phyloP scores from a whole-genome alignment of 2,329 filamentous ascomycete genomes.

The Macroventuria anomochaeta region DNA sequence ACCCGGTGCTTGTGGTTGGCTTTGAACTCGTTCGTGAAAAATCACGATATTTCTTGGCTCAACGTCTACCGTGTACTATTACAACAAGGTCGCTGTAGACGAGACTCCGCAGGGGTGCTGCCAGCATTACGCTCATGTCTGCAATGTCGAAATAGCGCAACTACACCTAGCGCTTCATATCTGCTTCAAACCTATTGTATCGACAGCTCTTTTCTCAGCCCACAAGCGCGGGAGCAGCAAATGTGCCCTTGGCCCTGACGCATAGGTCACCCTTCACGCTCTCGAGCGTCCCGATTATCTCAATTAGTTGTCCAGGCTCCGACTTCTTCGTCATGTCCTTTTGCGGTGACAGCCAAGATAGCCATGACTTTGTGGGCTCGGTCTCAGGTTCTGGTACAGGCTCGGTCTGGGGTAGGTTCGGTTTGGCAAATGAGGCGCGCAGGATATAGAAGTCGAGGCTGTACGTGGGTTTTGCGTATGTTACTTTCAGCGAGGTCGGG shows the following conservation, averaged over 20 bases:
- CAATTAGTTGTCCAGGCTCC: slow-evolving; percentile 44
- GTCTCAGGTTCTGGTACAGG: slow-evolving; percentile 34
- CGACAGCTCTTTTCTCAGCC: neutral
- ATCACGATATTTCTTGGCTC: too few relatives aligned
- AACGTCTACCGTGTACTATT: too few relatives aligned
- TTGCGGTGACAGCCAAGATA: slow-evolving; percentile 39
- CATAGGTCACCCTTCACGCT: slow-evolving; percentile 62
- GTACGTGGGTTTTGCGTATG: slow-evolving; percentile 67
- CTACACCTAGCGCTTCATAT: too few relatives aligned
- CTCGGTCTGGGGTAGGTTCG: slow-evolving; percentile 32
- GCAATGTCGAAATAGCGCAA: too few relatives aligned
- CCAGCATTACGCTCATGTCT: too few relatives aligned
- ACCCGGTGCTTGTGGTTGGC: too few relatives aligned
- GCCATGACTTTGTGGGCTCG: slow-evolving; percentile 37
- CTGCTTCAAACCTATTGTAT: neutral
- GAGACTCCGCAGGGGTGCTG: too few relatives aligned
- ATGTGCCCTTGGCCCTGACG: slow-evolving; percentile 60
- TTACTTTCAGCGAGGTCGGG: slow-evolving; percentile 56
- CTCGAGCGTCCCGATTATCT: slow-evolving; percentile 63
- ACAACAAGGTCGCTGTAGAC: too few relatives aligned
- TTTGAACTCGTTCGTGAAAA: too few relatives aligned
- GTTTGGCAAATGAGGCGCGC: slow-evolving; percentile 52
- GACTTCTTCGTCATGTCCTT: slow-evolving; percentile 56
- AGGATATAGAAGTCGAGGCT: slow-evolving; percentile 70
- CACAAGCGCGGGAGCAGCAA: slow-evolving; percentile 14